Percentiles rank a stretch among this genome's conserved stretches.
These are phyloP conservation scores for Penicillium argentinense DNA, from an alignment of 495 filamentous ascomycete genomes.

Conservation along the genomic window DNA sequence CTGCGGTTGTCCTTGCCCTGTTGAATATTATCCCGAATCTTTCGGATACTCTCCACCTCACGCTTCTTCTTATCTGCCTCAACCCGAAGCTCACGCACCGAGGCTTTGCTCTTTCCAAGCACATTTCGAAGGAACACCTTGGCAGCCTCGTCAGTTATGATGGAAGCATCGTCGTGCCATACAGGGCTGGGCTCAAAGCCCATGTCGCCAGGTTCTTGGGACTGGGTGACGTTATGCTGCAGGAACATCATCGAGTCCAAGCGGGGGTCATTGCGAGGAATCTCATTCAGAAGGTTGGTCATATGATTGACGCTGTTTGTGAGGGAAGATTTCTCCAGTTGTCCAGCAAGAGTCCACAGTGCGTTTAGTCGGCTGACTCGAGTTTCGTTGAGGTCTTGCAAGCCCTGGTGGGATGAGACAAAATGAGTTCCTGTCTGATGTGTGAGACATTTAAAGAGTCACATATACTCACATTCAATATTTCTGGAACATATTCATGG, in stretches of 20 bases:
- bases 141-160: conserved; percentile 78
- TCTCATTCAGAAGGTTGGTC: conserved; percentile 70
- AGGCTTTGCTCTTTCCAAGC: conserved; percentile 82
- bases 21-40: conserved; percentile 68
- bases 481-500: conserved; percentile 91
- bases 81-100: conserved; percentile 72
- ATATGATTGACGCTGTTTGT: conserved; percentile 69
- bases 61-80: conserved; percentile 80
- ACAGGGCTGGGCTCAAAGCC: conserved; percentile 92
- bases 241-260: conserved; percentile 98
- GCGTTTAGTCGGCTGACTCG: conserved; percentile 77
- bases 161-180: conserved; percentile 90
- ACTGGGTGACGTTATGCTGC: conserved; percentile 78
- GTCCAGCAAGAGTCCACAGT: conserved; percentile 76
- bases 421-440: neutral
- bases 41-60: conserved; percentile 75
- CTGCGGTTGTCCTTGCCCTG: conserved; percentile 82
- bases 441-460: neutral
- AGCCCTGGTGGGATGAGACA: no score
- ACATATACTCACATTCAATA: conserved; percentile 68
- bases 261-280: conserved; percentile 81
- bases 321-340: conserved; percentile 74
- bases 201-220: conserved; percentile 80
- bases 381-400: conserved; percentile 91
- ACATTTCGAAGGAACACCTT: conserved; percentile 91